A percentile compares a stretch with the other conserved stretches of the same genome.
Evolutionary conservation across 371 early-diverging fungal species (phyloP).

Genomic region (Lichtheimia corymbifera): DNA sequence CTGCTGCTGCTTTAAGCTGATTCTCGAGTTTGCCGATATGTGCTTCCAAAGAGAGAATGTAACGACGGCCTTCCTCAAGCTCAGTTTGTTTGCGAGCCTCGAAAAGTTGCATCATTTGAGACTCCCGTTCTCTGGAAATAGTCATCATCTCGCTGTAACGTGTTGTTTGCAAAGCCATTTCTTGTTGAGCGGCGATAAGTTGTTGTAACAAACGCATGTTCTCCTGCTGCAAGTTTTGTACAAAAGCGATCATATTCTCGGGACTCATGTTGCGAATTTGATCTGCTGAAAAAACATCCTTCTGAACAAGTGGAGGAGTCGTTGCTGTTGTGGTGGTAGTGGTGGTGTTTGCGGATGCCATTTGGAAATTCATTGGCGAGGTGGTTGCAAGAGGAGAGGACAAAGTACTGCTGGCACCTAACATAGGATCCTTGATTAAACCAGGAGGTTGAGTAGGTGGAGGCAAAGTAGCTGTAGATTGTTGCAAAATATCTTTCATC

Average conservation of each 20-base stretch:
- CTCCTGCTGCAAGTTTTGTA: constrained; percentile 16
- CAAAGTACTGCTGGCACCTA: neutral
- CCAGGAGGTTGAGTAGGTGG: constrained; percentile 7
- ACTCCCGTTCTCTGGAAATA: constrained; percentile 14
- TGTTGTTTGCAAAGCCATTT: constrained; percentile 14
- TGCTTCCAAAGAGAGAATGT: constrained; percentile 47
- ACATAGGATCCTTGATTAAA: too few relatives aligned
- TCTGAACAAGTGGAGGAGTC: neutral
- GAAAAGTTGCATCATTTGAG: constrained; percentile 14
- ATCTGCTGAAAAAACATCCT: constrained; percentile 3
- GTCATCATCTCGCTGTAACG: constrained; percentile 14
- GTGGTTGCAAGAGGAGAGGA: constrained; percentile 1
- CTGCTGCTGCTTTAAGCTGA: constrained; percentile 12
- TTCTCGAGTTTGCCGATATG: constrained; percentile 15
- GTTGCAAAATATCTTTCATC: constrained; percentile 14
- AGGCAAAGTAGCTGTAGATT: neutral
- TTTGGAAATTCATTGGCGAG: neutral
- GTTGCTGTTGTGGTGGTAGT: neutral
- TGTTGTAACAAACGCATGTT: constrained; percentile 11
- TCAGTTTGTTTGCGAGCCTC: constrained; percentile 52
- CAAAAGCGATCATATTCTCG: constrained; percentile 27
- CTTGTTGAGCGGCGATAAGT: constrained; percentile 15
- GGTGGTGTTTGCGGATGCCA: neutral
- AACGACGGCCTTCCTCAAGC: constrained; percentile 46
- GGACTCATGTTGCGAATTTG: constrained; percentile 14